Base-by-base conservation (phyloP, 495 filamentous ascomycete species). In the Chaetomium tenue region DNA sequence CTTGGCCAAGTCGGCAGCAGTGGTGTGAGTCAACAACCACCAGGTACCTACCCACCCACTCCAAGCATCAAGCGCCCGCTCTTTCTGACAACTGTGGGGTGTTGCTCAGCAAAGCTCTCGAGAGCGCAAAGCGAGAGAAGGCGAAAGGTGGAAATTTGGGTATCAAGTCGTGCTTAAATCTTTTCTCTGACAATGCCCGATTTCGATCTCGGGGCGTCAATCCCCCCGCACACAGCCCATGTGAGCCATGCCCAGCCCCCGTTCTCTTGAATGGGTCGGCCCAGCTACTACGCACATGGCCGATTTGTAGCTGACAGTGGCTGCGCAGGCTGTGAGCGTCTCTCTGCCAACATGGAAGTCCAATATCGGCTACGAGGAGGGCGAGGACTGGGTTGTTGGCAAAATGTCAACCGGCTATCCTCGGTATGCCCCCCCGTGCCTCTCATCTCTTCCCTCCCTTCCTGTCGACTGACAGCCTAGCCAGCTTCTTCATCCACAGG, bases 401-500 rank as follows among this genome's bases (percentile, higher is more conserved):
- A 89, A 88, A 70, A 90, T 98, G 91, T 82, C 86, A 65, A 95
- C 89, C 25, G 94, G 94, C 47, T 98, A 98, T 77, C 94, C 94
- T 63, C 84, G 88, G 85, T 90, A 69, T n/a, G 73, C 40, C 39
- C 57, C 16, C 20, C 20, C 39, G 9, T 39, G n/a, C n/a, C n/a
- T n/a, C 6, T 18, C 25, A 6, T 22, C 3, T 18, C 47, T 3
- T 9, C 26, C 23, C 3, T 2, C 11, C 6, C 52, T 6, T 44
- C 39, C 25, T 13, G 16, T 22, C 52, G 18, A 48, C 63, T 70
- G 39, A 68, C 58, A 58, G 51, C 16, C 23, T 5, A 15, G 18
- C 20, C n/a, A 89, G 93, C 60, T 98, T 98, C 79, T 97, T 96
- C 78, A 87, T 98, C 58, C 91, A 98, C 74, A 88, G 86, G 68